A percentile compares a stretch with the other conserved stretches of the same genome.
These are phyloP conservation scores for Coleophoma cylindrospora DNA, from an alignment of 2,329 filamentous ascomycete genomes.

Conservation along the genomic window DNA sequence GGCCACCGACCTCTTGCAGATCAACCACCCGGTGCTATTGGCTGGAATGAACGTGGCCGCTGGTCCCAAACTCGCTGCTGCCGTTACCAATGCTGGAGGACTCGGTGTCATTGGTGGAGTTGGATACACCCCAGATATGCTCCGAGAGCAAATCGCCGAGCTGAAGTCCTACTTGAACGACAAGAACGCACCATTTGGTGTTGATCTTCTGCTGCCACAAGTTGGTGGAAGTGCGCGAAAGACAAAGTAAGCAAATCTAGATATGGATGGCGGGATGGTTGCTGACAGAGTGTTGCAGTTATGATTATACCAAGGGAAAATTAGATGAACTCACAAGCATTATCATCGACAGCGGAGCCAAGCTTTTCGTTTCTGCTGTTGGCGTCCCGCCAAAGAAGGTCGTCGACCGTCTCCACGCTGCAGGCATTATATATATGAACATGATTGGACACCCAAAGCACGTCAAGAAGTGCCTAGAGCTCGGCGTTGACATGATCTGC, in stretches of 20 bases:
- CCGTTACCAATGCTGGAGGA: slow-evolving; percentile 94
- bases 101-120: slow-evolving; percentile 95
- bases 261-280: slow-evolving; percentile 4
- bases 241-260: slow-evolving; percentile 64
- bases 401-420: slow-evolving; percentile 83
- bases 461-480: slow-evolving; percentile 89
- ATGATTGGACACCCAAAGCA: slow-evolving; percentile 99
- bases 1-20: slow-evolving; percentile 93
- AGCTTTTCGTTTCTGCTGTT: slow-evolving; percentile 94
- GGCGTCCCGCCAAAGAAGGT: slow-evolving; percentile 86
- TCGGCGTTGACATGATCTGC: slow-evolving; percentile 94
- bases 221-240: slow-evolving; percentile 92
- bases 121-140: slow-evolving; percentile 95
- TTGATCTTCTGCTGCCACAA: slow-evolving; percentile 89
- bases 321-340: slow-evolving; percentile 85
- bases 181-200: slow-evolving; percentile 93
- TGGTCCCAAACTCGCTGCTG: slow-evolving; percentile 91
- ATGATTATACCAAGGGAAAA: slow-evolving; percentile 99
- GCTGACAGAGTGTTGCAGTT: slow-evolving; percentile 50
- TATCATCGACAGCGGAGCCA: slow-evolving; percentile 86
- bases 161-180: slow-evolving; percentile 83
- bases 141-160: slow-evolving; percentile 89
- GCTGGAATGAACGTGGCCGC: slow-evolving; percentile 99
- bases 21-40: slow-evolving; percentile 92
- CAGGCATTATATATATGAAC: slow-evolving; percentile 96